Percentiles rank a stretch among this genome's conserved stretches.
These are phyloP conservation scores for Phlegmacium glaucopus DNA, from an alignment of 768 basidiomycete species.

Conservation along the genomic window DNA sequence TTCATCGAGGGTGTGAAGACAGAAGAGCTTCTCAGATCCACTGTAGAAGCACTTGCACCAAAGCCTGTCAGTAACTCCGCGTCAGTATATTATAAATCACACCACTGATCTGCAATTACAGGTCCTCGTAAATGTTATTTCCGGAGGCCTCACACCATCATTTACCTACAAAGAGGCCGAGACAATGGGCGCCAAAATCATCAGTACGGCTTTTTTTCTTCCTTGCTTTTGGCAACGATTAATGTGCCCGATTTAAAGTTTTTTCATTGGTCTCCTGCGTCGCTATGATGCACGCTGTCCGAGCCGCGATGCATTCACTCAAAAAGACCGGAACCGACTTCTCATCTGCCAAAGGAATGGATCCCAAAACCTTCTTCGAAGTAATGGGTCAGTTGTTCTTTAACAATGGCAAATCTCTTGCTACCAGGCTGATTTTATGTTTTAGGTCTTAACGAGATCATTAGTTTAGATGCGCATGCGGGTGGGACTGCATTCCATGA, in stretches of 20 bases:
- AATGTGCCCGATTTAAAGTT: slow-evolving; percentile 33
- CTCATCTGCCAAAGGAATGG: slow-evolving; percentile 59
- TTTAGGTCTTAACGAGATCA: background rate
- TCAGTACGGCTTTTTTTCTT: slow-evolving; percentile 47
- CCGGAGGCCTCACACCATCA: slow-evolving; percentile 72
- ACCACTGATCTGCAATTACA: slow-evolving; percentile 11
- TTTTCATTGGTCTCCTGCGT: slow-evolving; percentile 77
- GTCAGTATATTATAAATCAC: background rate
- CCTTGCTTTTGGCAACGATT: no score
- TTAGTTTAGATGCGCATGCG: background rate
- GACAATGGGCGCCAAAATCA: slow-evolving; percentile 68
- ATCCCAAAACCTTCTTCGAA: slow-evolving; percentile 74
- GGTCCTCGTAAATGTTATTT: slow-evolving; percentile 79
- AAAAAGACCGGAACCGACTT: slow-evolving; percentile 81
- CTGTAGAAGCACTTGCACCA: slow-evolving; percentile 65
- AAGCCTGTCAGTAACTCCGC: slow-evolving; percentile 49
- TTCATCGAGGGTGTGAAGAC: slow-evolving; percentile 80
- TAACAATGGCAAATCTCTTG: background rate
- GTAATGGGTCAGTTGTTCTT: slow-evolving; percentile 14
- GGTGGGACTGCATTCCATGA: background rate
- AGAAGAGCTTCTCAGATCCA: slow-evolving; percentile 57
- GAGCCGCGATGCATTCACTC: slow-evolving; percentile 68
- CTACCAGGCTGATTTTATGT: background rate
- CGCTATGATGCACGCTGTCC: slow-evolving; percentile 73
- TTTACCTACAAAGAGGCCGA: slow-evolving; percentile 72